Conservation (phyloP, 2,329 filamentous ascomycete genomes). For the Metarhizium sp. region DNA sequence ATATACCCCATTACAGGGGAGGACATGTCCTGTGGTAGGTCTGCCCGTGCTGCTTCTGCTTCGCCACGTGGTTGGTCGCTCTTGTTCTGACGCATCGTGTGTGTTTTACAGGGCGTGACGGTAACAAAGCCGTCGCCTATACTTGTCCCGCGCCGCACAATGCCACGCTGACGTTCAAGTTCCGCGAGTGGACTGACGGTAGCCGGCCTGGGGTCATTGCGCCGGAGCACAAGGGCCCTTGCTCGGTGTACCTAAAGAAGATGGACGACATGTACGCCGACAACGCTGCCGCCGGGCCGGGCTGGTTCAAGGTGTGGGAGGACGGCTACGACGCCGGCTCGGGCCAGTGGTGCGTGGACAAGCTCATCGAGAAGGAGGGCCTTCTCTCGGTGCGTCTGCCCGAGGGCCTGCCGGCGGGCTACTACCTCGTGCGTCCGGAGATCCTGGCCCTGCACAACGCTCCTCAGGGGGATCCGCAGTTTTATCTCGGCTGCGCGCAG, state of each 20-base stretch:
- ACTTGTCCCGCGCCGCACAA: conserved; percentile 41
- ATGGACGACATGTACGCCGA: conserved; percentile 44
- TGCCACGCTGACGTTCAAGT: conserved; percentile 55
- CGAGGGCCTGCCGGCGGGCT: conserved; percentile 48
- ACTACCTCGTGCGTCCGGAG: conserved; percentile 65
- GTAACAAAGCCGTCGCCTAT: conserved; percentile 34
- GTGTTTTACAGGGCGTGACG: conserved; percentile 29
- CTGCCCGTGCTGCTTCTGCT: not conserved
- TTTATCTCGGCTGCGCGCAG: conserved; percentile 65
- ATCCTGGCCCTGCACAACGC: conserved; percentile 60
- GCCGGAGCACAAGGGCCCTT: conserved; percentile 55
- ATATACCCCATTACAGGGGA: conserved; percentile 46
- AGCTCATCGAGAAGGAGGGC: conserved; percentile 55
- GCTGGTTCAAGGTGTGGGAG: conserved; percentile 75
- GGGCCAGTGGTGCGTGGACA: conserved; percentile 60
- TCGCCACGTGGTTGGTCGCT: not conserved
- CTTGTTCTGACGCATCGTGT: no score
- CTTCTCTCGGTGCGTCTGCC: conserved; percentile 55
- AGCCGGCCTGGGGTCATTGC: conserved; percentile 47
- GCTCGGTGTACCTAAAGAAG: conserved; percentile 65
- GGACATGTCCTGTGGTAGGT: conserved; percentile 63
- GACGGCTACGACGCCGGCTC: conserved; percentile 50
- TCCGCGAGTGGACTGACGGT: conserved; percentile 50
- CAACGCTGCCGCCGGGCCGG: conserved; percentile 44
- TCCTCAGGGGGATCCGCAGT: conserved; percentile 53